Conservation (phyloP, 2,329 filamentous ascomycete species). For the Fusarium falciforme region DNA sequence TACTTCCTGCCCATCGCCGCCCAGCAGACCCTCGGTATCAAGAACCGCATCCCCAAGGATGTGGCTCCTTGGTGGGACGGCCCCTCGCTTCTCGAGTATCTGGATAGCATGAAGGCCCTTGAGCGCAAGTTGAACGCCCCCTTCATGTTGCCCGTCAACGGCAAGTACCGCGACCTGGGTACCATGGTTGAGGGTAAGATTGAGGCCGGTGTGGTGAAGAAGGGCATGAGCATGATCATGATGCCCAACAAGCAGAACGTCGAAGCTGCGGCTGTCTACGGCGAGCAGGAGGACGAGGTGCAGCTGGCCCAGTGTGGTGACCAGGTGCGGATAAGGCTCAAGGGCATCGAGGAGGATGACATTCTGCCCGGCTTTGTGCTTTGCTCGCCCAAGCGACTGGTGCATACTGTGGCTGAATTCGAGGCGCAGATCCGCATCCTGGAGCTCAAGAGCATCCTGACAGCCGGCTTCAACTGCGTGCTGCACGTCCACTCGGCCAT, state of each 20-base stretch:
- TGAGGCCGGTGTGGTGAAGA: constrained; percentile 93
- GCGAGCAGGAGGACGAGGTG: constrained; percentile 96
- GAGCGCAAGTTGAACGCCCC: constrained; percentile 97
- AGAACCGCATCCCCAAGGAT: constrained; percentile 83
- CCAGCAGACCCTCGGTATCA: constrained; percentile 87
- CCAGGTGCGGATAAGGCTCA: constrained; percentile 90
- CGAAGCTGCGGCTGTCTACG: constrained; percentile 86
- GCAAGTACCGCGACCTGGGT: constrained; percentile 97
- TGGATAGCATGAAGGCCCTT: constrained; percentile 92
- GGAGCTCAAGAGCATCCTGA: constrained; percentile 93
- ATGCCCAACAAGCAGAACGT: constrained; percentile 94
- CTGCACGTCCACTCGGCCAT: constrained; percentile 97
- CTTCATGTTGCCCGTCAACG: constrained; percentile 98
- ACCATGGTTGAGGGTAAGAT: constrained; percentile 98
- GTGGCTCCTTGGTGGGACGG: constrained; percentile 86
- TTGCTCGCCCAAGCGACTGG: constrained; percentile 92
- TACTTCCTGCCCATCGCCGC: constrained; percentile 97
- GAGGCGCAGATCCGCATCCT: constrained; percentile 97
- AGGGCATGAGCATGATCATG: constrained; percentile 86
- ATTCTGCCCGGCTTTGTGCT: constrained; percentile 95
- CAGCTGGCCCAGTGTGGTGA: constrained; percentile 87
- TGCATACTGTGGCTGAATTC: constrained; percentile 89
- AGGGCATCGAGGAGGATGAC: constrained; percentile 97
- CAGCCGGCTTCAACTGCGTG: constrained; percentile 97
- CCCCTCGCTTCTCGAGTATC: constrained; percentile 91